A percentile compares a stretch with the other conserved stretches of the same genome.
These are phyloP conservation scores for Volvox carteri DNA, from an alignment of 163 green algal species.

Conservation along the genomic window DNA sequence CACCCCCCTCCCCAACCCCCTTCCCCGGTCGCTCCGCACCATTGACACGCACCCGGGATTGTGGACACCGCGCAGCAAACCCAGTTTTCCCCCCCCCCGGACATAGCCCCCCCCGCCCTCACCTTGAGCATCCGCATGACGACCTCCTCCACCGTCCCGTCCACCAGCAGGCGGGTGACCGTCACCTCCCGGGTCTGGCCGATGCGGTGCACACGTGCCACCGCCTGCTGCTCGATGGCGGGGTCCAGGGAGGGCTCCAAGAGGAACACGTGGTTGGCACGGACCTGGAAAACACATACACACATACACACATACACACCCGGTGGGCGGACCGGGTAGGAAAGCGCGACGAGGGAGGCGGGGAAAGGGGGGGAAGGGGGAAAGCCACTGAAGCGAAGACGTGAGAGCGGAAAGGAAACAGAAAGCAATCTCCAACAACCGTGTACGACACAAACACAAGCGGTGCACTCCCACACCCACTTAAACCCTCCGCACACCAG, in stretches of 20 bases:
- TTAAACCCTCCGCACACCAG: too few species aligned
- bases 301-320: too few species aligned
- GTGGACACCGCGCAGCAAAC: not conserved
- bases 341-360: not conserved
- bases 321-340: not conserved
- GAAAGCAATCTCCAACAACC: too few species aligned
- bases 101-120: not conserved
- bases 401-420: too few species aligned
- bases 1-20: not conserved
- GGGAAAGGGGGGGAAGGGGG: not conserved
- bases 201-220: constrained; percentile 89
- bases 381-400: not conserved
- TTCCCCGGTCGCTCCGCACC: not conserved
- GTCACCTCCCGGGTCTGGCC: constrained; percentile 76
- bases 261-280: constrained; percentile 87
- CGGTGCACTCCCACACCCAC: too few species aligned
- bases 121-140: constrained; percentile 63
- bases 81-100: not conserved
- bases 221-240: constrained; percentile 89
- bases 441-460: too few species aligned
- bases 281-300: too few species aligned
- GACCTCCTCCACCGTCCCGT: constrained; percentile 67
- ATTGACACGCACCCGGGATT: not conserved
- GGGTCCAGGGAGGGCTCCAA: constrained; percentile 86
- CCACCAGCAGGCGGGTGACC: constrained; percentile 80